Evolutionary conservation across 345 rosid species (phyloP), one percentile per base, ranked within the genome.

Genomic region (Conringia planisiliqua): DNA sequence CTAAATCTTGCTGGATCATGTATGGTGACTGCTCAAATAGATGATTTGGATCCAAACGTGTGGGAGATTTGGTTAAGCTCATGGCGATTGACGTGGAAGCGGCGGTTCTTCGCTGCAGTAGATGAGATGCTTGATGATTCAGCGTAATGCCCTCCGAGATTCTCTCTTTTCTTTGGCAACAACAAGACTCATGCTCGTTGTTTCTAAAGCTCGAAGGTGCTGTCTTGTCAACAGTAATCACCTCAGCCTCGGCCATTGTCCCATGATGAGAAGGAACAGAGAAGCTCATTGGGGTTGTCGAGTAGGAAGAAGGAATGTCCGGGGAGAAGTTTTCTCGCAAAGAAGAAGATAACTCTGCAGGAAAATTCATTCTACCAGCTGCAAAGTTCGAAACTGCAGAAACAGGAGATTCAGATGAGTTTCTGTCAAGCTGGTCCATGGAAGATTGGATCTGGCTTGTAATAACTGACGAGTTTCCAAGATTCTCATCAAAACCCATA

Each of bases 81-180:
- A 32, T 75, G 84, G 82, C 40, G 61, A 79, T 33, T 75, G 80
- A 48, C 2, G 91, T 78, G 77, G 85, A 66, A 71, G 82, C 76
- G 71, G 80, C 79, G 72, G 84, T 70, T 59, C 95, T 78, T 24
- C 89, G 79, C 79, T 81, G 88, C 51, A 88, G 74, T 44, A 87
- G 83, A 46, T 78, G 89, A 47, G 96, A 85, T 16, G 88, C 88
- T 58, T 85, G 88, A 68, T 75, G 81, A 73, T 83, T 87, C 48
- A 73, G 52, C 22, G 78, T 62, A 63, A 81, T 52, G 66, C 79
- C 84, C 68, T 84, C 88, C 16, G 83, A 71, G 67, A 75, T 62
- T 78, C 84, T 87, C 65, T 95, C 99, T 82, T 88, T 95, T 76
- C 87, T 86, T 69, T 92, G 97, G 82, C 99, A 92, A 80, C 97